phyloP scores from a whole-genome alignment of 805 yeast genomes.

The Ogataea saltuana region DNA sequence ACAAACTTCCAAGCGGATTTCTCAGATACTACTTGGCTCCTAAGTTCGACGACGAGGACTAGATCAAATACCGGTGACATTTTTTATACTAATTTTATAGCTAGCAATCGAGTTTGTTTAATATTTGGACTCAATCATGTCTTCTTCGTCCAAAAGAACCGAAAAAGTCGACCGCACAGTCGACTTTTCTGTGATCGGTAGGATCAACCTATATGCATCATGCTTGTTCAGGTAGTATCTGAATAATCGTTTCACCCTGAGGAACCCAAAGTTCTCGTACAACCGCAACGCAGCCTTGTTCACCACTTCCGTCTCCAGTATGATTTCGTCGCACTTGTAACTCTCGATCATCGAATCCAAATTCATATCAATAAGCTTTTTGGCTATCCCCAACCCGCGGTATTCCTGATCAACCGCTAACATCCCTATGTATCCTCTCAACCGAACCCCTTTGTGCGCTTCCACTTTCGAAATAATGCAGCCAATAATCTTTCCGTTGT shows the following conservation, averaged over 20 bases:
- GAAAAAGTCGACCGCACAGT: constrained; percentile 57
- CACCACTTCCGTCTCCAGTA: constrained; percentile 86
- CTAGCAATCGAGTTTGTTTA: constrained; percentile 9
- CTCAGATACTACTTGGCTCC: constrained; percentile 97
- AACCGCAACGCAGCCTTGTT: constrained; percentile 46
- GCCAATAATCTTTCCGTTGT: constrained; percentile 56
- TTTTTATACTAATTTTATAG: constrained; percentile 2
- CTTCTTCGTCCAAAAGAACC: constrained; percentile 26
- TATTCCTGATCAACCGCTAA: constrained; percentile 72
- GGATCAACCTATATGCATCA: constrained; percentile 85
- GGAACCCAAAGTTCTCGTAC: constrained; percentile 41
- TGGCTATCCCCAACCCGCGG: constrained; percentile 84
- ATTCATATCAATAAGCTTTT: constrained; percentile 59
- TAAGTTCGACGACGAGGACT: constrained; percentile 90
- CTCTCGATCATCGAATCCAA: constrained; percentile 62
- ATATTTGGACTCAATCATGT: constrained; percentile 29
- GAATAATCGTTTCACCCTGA: constrained; percentile 56
- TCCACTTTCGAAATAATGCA: constrained; percentile 83
- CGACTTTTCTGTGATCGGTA: constrained; percentile 72
- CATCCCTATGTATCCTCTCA: constrained; percentile 96
- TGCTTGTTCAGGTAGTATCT: constrained; percentile 89
- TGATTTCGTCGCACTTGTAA: constrained; percentile 81
- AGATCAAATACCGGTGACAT: constrained; percentile 18
- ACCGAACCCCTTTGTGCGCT: constrained; percentile 67
- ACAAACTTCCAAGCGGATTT: constrained; percentile 87